Conservation (phyloP, 1,284 basidiomycete genomes). For the Trametes hirsuta region DNA sequence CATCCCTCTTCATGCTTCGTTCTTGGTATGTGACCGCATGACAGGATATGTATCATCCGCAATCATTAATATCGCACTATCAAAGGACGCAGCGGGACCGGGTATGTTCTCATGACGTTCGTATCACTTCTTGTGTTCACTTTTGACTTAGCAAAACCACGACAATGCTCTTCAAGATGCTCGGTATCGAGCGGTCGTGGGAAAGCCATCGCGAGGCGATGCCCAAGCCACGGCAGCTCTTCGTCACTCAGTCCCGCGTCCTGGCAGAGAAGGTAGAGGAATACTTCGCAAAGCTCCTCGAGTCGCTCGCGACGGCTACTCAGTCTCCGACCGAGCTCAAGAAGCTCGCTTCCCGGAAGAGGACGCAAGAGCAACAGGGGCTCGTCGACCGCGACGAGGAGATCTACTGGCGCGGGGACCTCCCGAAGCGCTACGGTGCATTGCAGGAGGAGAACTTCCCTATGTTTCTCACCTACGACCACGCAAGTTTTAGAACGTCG, state of each 20-base stretch:
- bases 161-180: slow-evolving; percentile 75
- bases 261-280: slow-evolving; percentile 71
- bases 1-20: slow-evolving; percentile 67
- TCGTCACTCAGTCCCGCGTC: slow-evolving; percentile 71
- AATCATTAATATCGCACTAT: not conserved
- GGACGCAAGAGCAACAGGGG: slow-evolving; percentile 35
- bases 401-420: slow-evolving; percentile 43
- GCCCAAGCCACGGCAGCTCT: slow-evolving; percentile 59
- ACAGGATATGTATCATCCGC: not conserved
- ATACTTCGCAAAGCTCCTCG: slow-evolving; percentile 58
- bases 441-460: slow-evolving; percentile 69
- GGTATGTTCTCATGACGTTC: slow-evolving; percentile 43
- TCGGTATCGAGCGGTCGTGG: slow-evolving; percentile 61
- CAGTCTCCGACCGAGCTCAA: slow-evolving; percentile 44
- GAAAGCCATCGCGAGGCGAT: slow-evolving; percentile 36
- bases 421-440: slow-evolving; percentile 61
- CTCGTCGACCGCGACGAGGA: slow-evolving; percentile 56
- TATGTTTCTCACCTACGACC: slow-evolving; percentile 68
- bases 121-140: not conserved
- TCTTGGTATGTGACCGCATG: slow-evolving; percentile 42
- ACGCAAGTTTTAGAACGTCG: slow-evolving; percentile 39
- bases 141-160: slow-evolving; percentile 65
- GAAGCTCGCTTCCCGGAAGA: slow-evolving; percentile 27
- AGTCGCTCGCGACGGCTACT: slow-evolving; percentile 47
- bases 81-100: slow-evolving; percentile 62